phyloP scores from a whole-genome alignment of 495 filamentous ascomycete species.

The Bathelium albidoporum region DNA sequence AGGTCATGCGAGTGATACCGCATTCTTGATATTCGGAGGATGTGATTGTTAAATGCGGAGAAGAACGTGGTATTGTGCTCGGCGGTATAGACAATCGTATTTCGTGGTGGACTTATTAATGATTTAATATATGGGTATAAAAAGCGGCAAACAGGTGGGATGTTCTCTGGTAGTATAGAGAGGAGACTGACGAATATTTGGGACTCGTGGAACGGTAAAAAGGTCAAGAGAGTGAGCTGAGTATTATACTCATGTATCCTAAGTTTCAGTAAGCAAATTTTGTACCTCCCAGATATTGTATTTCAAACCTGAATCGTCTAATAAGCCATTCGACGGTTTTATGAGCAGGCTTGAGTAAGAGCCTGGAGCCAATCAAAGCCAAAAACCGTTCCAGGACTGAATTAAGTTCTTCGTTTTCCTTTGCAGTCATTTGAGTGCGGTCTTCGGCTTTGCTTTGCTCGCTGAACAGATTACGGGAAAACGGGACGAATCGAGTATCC shows the following conservation, averaged over 20 bases:
- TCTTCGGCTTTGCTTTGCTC: slow-evolving; percentile 84
- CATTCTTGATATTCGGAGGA: slow-evolving; percentile 55
- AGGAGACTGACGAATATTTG: slow-evolving; percentile 65
- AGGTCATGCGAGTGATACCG: slow-evolving; percentile 62
- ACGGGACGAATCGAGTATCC: slow-evolving; percentile 62
- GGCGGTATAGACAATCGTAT: slow-evolving; percentile 69
- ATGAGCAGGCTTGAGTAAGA: slow-evolving; percentile 73
- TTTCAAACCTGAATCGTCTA: slow-evolving; percentile 68
- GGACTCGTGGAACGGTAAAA: slow-evolving; percentile 81
- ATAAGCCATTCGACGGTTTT: slow-evolving; percentile 94
- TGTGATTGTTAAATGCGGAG: slow-evolving; percentile 59
- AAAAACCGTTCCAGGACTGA: slow-evolving; percentile 69
- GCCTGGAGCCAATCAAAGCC: slow-evolving; percentile 57
- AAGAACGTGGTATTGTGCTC: slow-evolving; percentile 63
- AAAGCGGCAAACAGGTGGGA: slow-evolving; percentile 69
- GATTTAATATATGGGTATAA: slow-evolving; percentile 73
- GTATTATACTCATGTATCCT: slow-evolving; percentile 91
- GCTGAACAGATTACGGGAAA: slow-evolving; percentile 68
- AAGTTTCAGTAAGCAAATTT: slow-evolving; percentile 27
- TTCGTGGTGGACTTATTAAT: slow-evolving; percentile 61
- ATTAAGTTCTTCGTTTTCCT: slow-evolving; percentile 74
- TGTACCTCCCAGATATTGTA: not conserved
- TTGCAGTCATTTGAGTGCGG: slow-evolving; percentile 66
- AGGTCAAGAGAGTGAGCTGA: slow-evolving; percentile 64
- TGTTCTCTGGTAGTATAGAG: slow-evolving; percentile 62